phyloP scores from a whole-genome alignment of 164 flowering plant genomes.

The Macadamia tetraphylla region DNA sequence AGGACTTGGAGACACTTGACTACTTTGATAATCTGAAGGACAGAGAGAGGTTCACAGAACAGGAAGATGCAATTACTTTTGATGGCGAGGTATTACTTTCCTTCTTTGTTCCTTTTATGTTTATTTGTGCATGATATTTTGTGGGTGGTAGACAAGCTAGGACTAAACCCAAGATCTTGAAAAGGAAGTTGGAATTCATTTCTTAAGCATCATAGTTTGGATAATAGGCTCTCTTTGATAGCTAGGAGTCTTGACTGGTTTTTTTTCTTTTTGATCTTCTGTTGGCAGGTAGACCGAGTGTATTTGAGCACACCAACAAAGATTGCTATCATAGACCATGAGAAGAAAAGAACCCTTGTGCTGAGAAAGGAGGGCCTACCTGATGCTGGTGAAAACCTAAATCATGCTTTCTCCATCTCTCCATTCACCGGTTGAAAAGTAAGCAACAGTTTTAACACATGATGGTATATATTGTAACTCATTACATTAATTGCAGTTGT shows the following conservation, averaged over 20 bases:
- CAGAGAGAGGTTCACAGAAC: slow-evolving; percentile 71
- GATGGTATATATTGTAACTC: background rate
- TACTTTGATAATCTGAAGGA: slow-evolving; percentile 65
- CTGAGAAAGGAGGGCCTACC: slow-evolving; percentile 71
- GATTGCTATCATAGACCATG: slow-evolving; percentile 89
- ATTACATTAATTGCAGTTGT: slow-evolving; percentile 44
- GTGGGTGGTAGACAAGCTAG: background rate
- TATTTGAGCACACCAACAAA: slow-evolving; percentile 72
- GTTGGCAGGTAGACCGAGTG: slow-evolving; percentile 55
- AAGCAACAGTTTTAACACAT: background rate
- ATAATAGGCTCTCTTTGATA: too few relatives aligned
- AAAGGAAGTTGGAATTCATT: too few relatives aligned
- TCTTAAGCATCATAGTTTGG: too few relatives aligned
- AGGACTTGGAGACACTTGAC: slow-evolving; percentile 94
- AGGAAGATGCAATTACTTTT: slow-evolving; percentile 89
- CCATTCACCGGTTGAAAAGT: background rate
- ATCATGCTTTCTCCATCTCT: background rate
- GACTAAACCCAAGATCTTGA: background rate
- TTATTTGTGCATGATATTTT: background rate
- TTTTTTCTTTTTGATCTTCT: background rate
- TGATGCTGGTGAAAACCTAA: slow-evolving; percentile 50
- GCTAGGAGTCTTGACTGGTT: too few relatives aligned
- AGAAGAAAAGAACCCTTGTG: slow-evolving; percentile 77
- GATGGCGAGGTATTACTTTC: slow-evolving; percentile 64
- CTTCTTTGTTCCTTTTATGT: background rate